A percentile compares a stretch with the other conserved stretches of the same genome.
Conservation (phyloP, 2,329 filamentous ascomycete species). For the Fusarium virguliforme region DNA sequence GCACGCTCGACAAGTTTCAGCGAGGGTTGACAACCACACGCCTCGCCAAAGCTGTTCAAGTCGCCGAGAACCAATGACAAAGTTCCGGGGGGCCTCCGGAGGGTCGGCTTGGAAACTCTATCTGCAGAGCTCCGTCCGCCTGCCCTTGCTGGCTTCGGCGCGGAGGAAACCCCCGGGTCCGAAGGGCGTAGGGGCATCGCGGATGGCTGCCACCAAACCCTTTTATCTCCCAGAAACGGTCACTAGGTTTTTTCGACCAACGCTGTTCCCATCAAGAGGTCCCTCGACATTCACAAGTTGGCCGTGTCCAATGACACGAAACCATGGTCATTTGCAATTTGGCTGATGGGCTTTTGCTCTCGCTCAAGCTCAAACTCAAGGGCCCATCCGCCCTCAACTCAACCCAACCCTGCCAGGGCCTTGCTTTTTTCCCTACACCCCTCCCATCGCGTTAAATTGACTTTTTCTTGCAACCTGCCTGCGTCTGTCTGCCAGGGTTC, state of each 20-base stretch:
- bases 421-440: slow-evolving; percentile 26
- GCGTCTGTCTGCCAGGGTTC: slow-evolving; percentile 18
- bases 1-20: neutral
- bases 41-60: slow-evolving; percentile 6
- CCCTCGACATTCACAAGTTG: slow-evolving; percentile 11
- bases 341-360: slow-evolving; percentile 13
- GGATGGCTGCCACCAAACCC: slow-evolving; percentile 24
- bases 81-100: slow-evolving; percentile 34
- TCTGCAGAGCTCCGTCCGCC: slow-evolving; percentile 18
- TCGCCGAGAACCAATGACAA: slow-evolving; percentile 23
- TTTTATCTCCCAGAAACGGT: slow-evolving; percentile 18
- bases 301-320: slow-evolving; percentile 28
- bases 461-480: slow-evolving; percentile 34
- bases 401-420: neutral
- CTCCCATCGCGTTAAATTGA: slow-evolving; percentile 40
- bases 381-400: neutral
- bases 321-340: slow-evolving; percentile 29
- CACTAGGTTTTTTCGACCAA: slow-evolving; percentile 19
- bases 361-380: neutral
- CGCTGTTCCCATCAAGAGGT: slow-evolving; percentile 24
- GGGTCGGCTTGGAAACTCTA: slow-evolving; percentile 35
- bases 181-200: slow-evolving; percentile 38
- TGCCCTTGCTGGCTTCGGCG: slow-evolving; percentile 24
- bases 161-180: slow-evolving; percentile 37
- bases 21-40: slow-evolving; percentile 1